These are phyloP conservation scores for Leishmania amazonensis DNA, from an alignment of 208 protist species.

Conservation along the genomic window DNA sequence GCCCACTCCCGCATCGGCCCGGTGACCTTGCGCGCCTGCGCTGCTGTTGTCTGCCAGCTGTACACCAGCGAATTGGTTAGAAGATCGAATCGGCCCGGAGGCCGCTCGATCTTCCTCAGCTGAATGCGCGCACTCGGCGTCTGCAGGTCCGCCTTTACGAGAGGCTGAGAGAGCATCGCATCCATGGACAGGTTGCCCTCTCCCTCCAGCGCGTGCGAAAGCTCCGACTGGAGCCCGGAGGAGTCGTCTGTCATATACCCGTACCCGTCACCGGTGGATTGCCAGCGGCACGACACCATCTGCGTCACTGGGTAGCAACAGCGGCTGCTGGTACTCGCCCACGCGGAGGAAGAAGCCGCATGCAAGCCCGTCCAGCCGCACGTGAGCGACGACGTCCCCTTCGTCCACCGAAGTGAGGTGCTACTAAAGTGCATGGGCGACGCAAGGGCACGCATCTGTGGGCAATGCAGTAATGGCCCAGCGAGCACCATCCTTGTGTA, in stretches of 20 bases:
- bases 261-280: conserved; percentile 7
- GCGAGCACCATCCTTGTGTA: not conserved
- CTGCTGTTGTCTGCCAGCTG: conserved; percentile 85
- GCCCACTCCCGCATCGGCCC: conserved; percentile 92
- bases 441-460: not conserved
- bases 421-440: not conserved
- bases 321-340: not conserved
- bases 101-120: conserved; percentile 66
- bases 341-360: not conserved
- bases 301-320: not conserved
- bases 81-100: conserved; percentile 83
- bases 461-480: not conserved
- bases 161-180: conserved; percentile 29
- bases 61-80: conserved; percentile 91
- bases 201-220: conserved; percentile 52
- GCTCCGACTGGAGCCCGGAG: conserved; percentile 59
- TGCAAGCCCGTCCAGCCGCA: not conserved
- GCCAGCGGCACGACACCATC: conserved; percentile 15
- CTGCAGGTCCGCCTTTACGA: conserved; percentile 29
- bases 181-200: conserved; percentile 45
- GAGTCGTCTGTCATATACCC: conserved; percentile 37
- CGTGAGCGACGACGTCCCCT: not conserved
- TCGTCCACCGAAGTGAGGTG: not conserved
- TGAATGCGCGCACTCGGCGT: conserved; percentile 39
- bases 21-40: conserved; percentile 71